A percentile compares a stretch with the other conserved stretches of the same genome.
These are phyloP conservation scores for Ceratopteris richardii DNA, from an alignment of 75 land plant species.

Conservation along the genomic window DNA sequence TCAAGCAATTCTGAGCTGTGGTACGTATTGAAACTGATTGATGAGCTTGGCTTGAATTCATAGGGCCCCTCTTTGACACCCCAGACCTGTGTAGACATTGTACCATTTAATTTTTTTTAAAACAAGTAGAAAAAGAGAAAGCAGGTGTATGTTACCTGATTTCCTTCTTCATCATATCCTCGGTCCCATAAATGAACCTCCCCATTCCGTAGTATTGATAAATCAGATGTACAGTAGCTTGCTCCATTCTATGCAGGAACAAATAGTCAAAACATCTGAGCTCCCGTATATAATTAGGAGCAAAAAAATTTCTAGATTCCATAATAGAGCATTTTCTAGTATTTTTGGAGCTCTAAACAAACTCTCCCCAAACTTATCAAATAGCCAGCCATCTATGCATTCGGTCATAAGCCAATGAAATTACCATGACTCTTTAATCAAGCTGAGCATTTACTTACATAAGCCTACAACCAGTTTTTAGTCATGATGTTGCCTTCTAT, in stretches of 20 bases:
- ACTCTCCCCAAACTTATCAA: no score
- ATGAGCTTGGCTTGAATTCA: slow-evolving; percentile 74
- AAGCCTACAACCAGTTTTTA: no score
- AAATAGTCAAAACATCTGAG: slow-evolving; percentile 3
- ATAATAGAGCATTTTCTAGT: no score
- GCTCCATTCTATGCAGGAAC: slow-evolving; percentile 69
- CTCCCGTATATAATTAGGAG: neutral
- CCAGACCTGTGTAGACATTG: slow-evolving; percentile 57
- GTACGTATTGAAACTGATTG: slow-evolving; percentile 11
- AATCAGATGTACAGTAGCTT: slow-evolving; percentile 69
- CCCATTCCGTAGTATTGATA: slow-evolving; percentile 61
- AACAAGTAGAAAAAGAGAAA: no score
- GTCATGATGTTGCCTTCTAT: no score
- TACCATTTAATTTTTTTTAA: neutral
- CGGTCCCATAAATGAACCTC: slow-evolving; percentile 88
- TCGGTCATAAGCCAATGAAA: no score
- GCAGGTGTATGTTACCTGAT: slow-evolving; percentile 78
- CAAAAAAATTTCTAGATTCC: no score
- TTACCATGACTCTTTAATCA: no score
- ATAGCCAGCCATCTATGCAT: no score
- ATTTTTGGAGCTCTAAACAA: no score
- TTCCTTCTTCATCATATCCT: slow-evolving; percentile 86
- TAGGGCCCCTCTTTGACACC: slow-evolving; percentile 78
- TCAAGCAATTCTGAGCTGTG: neutral
- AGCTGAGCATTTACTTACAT: no score